phyloP scores from a whole-genome alignment of 2,329 filamentous ascomycete genomes.

The Pezicula radicicola region DNA sequence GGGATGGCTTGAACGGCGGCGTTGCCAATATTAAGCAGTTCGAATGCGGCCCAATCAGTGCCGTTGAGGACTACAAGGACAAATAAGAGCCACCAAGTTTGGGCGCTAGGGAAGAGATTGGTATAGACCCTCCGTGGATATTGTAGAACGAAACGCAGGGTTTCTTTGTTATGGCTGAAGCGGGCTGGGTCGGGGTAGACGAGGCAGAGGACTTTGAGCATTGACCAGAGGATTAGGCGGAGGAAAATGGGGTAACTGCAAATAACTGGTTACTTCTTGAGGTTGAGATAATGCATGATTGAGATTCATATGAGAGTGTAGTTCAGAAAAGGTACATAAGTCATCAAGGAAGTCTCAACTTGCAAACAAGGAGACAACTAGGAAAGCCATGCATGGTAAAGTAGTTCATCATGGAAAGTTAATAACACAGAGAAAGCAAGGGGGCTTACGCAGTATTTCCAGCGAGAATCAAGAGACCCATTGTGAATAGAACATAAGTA shows the following conservation, averaged over 20 bases:
- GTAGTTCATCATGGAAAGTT: constrained; percentile 70
- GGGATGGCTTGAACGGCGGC: constrained; percentile 49
- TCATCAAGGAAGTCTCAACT: constrained; percentile 32
- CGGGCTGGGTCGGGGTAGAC: constrained; percentile 34
- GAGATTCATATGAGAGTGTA: not conserved
- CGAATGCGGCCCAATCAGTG: constrained; percentile 63
- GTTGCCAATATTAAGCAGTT: constrained; percentile 63
- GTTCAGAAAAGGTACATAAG: constrained; percentile 27
- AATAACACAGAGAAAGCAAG: not conserved
- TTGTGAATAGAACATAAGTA: constrained; percentile 37
- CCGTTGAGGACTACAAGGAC: constrained; percentile 59
- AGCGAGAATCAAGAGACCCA: constrained; percentile 58
- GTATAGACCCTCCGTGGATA: constrained; percentile 59
- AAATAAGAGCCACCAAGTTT: constrained; percentile 64
- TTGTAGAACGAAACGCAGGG: constrained; percentile 50
- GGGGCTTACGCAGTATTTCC: constrained; percentile 53
- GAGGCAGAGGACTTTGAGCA: constrained; percentile 38
- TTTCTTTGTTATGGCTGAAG: constrained; percentile 41
- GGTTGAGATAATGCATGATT: not conserved
- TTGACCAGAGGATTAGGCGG: constrained; percentile 54
- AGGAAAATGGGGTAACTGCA: constrained; percentile 56
- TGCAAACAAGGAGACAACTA: constrained; percentile 53
- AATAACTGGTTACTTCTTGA: not conserved
- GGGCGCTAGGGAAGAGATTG: constrained; percentile 59
- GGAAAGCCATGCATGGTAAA: constrained; percentile 86